Evolutionary conservation across 2,329 filamentous ascomycete species (phyloP).

Genomic region (Beauveria asiatica): DNA sequence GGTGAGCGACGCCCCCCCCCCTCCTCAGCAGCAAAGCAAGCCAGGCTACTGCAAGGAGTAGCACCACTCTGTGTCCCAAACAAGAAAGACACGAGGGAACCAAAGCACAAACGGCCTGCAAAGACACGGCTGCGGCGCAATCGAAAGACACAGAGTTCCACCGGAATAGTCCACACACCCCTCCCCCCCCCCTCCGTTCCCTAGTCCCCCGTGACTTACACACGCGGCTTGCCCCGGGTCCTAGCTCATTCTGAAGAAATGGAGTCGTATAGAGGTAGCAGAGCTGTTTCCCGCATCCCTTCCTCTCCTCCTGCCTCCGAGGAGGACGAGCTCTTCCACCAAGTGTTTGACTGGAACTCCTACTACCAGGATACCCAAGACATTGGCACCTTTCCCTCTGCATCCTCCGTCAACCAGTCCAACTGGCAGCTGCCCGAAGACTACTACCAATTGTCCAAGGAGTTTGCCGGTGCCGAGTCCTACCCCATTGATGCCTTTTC

Average conservation of each 20-base stretch:
- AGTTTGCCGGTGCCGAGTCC: conserved; percentile 29
- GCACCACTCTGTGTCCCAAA: conserved; percentile 7
- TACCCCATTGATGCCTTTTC: conserved; percentile 26
- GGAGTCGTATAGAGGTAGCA: conserved; percentile 7
- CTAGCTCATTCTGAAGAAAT: conserved; percentile 17
- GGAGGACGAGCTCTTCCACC: conserved; percentile 27
- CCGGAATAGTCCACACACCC: conserved; percentile 21
- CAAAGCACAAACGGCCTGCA: conserved; percentile 14
- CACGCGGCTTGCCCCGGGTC: conserved; percentile 17
- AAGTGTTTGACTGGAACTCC: conserved; percentile 30
- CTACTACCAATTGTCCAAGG: conserved; percentile 19
- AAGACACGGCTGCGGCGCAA: conserved; percentile 4
- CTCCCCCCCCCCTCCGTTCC: not conserved
- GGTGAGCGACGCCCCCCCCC: not conserved
- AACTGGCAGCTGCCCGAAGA: conserved; percentile 20
- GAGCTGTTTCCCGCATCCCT: conserved; percentile 22
- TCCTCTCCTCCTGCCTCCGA: conserved; percentile 18
- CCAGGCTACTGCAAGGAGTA: conserved; percentile 2
- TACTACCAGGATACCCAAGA: conserved; percentile 19
- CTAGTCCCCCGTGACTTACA: conserved; percentile 29
- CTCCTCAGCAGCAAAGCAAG: not conserved
- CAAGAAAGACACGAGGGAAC: conserved; percentile 11
- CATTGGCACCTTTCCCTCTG: not conserved
- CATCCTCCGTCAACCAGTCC: conserved; percentile 14
- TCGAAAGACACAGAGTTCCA: conserved; percentile 24